Conservation (phyloP, 345 rosid genomes). For the Lumnitzera littorea region DNA sequence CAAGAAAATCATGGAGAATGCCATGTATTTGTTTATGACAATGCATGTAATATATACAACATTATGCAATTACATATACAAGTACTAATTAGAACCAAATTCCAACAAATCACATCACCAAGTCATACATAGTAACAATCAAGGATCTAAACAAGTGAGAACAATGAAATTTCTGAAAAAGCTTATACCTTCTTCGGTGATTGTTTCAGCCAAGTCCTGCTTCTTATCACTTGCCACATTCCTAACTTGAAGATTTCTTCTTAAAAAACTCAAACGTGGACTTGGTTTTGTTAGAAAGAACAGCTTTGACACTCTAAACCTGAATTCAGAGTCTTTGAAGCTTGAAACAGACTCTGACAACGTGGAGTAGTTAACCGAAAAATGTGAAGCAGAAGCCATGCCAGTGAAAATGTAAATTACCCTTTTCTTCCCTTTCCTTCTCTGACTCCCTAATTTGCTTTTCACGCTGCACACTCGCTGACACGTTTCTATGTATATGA, state of each 20-base stretch:
- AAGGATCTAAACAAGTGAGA: background rate
- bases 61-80: too few relatives aligned
- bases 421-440: background rate
- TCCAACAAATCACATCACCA: background rate
- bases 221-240: conserved; percentile 34
- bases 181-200: conserved; percentile 21
- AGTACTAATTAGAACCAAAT: too few relatives aligned
- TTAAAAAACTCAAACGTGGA: conserved; percentile 15
- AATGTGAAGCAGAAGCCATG: conserved; percentile 19
- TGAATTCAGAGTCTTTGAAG: conserved; percentile 22
- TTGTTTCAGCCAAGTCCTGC: conserved; percentile 24
- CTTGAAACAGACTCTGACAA: conserved; percentile 12
- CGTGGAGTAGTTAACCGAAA: conserved; percentile 19
- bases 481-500: too few relatives aligned
- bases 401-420: conserved; percentile 4
- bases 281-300: conserved; percentile 19
- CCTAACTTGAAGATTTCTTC: conserved; percentile 15
- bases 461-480: too few relatives aligned
- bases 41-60: too few relatives aligned
- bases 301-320: conserved; percentile 14
- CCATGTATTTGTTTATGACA: too few relatives aligned
- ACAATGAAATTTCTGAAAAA: background rate
- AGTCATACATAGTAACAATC: background rate
- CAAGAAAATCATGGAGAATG: too few relatives aligned
- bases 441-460: background rate